phyloP scores from a whole-genome alignment of 768 basidiomycete species.

The Daedaleopsis nitida region DNA sequence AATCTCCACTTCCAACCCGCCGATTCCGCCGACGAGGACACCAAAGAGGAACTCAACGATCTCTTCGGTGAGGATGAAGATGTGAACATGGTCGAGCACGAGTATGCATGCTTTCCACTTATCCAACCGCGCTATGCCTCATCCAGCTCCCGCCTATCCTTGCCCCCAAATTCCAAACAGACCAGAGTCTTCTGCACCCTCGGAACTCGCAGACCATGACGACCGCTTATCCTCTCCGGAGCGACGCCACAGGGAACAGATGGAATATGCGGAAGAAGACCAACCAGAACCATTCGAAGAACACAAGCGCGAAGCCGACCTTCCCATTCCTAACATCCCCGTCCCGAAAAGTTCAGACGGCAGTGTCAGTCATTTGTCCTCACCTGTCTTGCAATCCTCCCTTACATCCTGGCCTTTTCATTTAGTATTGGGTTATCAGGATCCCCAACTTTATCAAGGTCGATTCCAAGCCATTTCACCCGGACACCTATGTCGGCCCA shows the following conservation, averaged over 20 bases:
- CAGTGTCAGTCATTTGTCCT: conserved; percentile 53
- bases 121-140: background rate
- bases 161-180: conserved; percentile 16
- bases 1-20: background rate
- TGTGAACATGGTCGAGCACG: conserved; percentile 44
- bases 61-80: conserved; percentile 78
- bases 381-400: background rate
- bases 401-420: background rate
- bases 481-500: conserved; percentile 80
- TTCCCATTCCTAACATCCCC: conserved; percentile 86
- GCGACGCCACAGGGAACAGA: conserved; percentile 56
- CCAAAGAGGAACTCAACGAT: conserved; percentile 70
- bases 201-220: conserved; percentile 40
- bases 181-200: conserved; percentile 28
- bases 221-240: conserved; percentile 68
- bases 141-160: background rate
- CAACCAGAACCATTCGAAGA: conserved; percentile 57
- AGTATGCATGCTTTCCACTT: conserved; percentile 38
- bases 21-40: conserved; percentile 17
- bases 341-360: conserved; percentile 79
- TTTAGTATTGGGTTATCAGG: conserved; percentile 86
- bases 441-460: conserved; percentile 94
- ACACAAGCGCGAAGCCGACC: conserved; percentile 64
- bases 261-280: conserved; percentile 80
- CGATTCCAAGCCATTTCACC: conserved; percentile 88